A percentile compares a stretch with the other conserved stretches of the same genome.
Conservation (phyloP, 768 basidiomycete genomes). For the Chalciporus chontae region DNA sequence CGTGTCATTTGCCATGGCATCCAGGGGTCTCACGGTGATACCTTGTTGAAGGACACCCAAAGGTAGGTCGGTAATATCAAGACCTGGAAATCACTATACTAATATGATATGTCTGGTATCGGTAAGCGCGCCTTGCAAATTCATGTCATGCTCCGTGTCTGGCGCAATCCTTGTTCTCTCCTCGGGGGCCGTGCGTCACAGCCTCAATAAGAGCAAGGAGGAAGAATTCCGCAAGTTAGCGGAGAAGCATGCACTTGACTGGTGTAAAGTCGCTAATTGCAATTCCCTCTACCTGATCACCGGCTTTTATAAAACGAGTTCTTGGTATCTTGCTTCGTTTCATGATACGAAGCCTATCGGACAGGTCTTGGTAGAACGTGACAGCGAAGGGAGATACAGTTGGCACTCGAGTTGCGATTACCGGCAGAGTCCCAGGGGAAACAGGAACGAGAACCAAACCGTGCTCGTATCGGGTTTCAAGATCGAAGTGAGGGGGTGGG, state of each 20-base stretch:
- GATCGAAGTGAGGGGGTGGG: constrained; percentile 1
- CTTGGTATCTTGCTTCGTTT: constrained; percentile 3
- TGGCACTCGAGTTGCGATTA: neutral
- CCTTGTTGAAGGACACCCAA: neutral
- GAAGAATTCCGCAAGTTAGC: neutral
- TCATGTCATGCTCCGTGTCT: constrained; percentile 5
- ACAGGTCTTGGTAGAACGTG: neutral
- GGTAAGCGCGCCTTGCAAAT: neutral
- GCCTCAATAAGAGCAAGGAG: neutral
- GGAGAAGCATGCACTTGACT: neutral
- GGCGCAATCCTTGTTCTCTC: neutral
- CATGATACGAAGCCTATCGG: neutral
- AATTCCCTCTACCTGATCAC: constrained; percentile 8
- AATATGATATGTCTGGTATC: neutral
- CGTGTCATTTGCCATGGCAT: neutral
- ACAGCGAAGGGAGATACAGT: neutral
- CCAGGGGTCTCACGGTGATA: neutral
- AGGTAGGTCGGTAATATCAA: neutral
- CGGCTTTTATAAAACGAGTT: neutral
- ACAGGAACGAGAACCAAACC: constrained; percentile 6
- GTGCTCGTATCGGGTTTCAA: constrained; percentile 9
- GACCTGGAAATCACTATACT: too few relatives aligned
- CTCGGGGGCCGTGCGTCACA: neutral
- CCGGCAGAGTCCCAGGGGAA: neutral
- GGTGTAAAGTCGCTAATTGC: neutral